Evolutionary conservation across 805 yeast genomes (phyloP).

Genomic region (Kazachstania bromeliacearum): DNA sequence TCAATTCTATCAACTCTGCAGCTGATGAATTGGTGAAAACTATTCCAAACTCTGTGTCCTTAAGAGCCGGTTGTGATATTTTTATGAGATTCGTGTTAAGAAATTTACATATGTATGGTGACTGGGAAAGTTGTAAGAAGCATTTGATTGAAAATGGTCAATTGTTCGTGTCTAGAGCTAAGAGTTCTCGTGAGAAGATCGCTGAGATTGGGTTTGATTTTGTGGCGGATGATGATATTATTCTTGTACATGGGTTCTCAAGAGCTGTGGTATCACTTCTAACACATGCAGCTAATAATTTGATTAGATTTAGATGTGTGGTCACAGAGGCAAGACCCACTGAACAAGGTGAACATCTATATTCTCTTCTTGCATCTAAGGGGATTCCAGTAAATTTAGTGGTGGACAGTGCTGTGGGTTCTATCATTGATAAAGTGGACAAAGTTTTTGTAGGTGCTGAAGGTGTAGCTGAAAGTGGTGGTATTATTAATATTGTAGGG

Average conservation of each 20-base stretch:
- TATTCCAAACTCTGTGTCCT: conserved; percentile 83
- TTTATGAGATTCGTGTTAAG: conserved; percentile 88
- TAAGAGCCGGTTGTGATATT: conserved; percentile 95
- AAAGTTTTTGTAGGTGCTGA: conserved; percentile 96
- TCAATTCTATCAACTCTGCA: conserved; percentile 69
- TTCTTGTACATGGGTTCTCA: conserved; percentile 83
- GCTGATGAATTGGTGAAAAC: conserved; percentile 63
- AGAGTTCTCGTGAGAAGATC: conserved; percentile 75
- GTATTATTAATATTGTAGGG: conserved; percentile 91
- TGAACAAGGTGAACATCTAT: conserved; percentile 64
- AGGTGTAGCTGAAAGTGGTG: conserved; percentile 98
- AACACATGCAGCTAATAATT: conserved; percentile 63
- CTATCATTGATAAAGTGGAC: conserved; percentile 81
- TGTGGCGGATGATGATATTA: conserved; percentile 85
- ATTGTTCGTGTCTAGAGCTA: conserved; percentile 83
- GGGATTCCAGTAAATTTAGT: conserved; percentile 84
- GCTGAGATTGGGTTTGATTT: conserved; percentile 84
- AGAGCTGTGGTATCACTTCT: conserved; percentile 80
- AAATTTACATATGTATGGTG: conserved; percentile 73
- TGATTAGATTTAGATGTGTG: conserved; percentile 77
- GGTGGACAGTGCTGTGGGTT: conserved; percentile 91
- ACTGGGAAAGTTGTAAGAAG: conserved; percentile 88
- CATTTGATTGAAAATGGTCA: conserved; percentile 92
- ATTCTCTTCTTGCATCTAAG: conserved; percentile 49
- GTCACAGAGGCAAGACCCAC: conserved; percentile 92